These are phyloP conservation scores for Phialocephala sp. DNA, from an alignment of 2,329 filamentous ascomycete species.

Conservation along the genomic window DNA sequence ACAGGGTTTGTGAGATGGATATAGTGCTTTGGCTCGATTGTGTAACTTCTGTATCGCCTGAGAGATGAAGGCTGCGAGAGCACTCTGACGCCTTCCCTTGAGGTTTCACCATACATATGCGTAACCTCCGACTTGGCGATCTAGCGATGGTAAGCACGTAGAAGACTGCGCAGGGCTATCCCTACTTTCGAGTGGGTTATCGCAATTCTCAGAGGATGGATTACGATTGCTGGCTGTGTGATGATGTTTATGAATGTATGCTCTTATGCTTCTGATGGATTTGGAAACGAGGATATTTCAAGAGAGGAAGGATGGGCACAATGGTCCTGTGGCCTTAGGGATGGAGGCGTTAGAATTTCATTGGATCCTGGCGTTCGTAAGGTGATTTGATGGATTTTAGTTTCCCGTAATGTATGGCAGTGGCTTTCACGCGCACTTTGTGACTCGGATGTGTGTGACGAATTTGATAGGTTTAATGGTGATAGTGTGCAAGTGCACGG, in stretches of 20 bases:
- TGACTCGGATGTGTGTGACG: neutral
- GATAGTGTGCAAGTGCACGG: neutral
- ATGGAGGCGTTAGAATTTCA: neutral
- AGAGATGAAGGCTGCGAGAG: no score
- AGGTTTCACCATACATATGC: no score
- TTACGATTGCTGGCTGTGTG: neutral
- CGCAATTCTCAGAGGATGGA: neutral
- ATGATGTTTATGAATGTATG: neutral
- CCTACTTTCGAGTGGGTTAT: neutral
- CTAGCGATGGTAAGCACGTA: no score
- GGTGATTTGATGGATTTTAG: neutral
- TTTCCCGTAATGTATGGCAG: neutral
- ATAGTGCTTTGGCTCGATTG: neutral
- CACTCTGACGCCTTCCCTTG: no score
- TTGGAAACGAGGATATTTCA: neutral
- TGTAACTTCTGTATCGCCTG: no score
- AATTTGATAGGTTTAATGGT: neutral
- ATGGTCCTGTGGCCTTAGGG: neutral
- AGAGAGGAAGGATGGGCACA: neutral
- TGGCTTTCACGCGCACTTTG: neutral
- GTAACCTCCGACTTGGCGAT: no score
- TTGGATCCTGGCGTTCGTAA: neutral
- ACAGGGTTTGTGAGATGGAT: constrained; percentile 14
- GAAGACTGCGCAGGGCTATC: neutral
- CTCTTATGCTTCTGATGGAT: neutral